Base-by-base conservation (phyloP, 1,284 basidiomycete species). In the Irpex sp. region DNA sequence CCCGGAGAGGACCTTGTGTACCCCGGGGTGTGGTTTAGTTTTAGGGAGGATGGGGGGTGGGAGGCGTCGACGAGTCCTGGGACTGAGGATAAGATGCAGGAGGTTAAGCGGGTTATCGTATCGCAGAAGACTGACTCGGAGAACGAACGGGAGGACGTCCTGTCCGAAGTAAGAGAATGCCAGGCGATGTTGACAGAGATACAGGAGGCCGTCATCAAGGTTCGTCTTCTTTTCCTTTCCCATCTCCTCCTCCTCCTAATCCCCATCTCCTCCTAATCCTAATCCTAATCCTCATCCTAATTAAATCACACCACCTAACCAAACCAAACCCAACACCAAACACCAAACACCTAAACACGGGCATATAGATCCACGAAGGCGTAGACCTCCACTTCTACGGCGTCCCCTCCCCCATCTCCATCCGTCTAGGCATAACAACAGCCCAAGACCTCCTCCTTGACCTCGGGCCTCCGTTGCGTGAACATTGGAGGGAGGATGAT, bases 401-500 rank as follows among this genome's bases (percentile, higher is more conserved):
- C 0, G 75, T 81, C 0, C 75, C 79, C 3, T 71, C 72, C 23
- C 80, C 84, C 18, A 68, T 92, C n/a, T 80, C 82, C 47, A 75
- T 94, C 58, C 78, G 77, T n/a, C 72, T 96, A n/a, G 86, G 90
- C n/a, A 76, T 83, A 63, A 94, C 91, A 5, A 93, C 87, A 3
- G 85, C 89, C 1, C 91, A 95, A 72, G 93, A 94, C 71, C 74
- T 95, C 35, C 82, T 79, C 2, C 78, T 90, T 39, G 91, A 93
- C 66, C 76, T 96, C 6, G 93, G 93, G 2, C 79, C 89, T 10
- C 93, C 93, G 6, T 75, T 87, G n/a, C 80, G 88, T 48, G 78
- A 86, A 59, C 88, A 90, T 72, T 91, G 91, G 75, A 93, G 94
- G 71, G 91, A 94, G 64, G 93, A 95, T 68, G 88, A 93, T 66